Conservation (phyloP, 129 eudicot genomes). For the sunflower (Helianthus annuus) region DNA sequence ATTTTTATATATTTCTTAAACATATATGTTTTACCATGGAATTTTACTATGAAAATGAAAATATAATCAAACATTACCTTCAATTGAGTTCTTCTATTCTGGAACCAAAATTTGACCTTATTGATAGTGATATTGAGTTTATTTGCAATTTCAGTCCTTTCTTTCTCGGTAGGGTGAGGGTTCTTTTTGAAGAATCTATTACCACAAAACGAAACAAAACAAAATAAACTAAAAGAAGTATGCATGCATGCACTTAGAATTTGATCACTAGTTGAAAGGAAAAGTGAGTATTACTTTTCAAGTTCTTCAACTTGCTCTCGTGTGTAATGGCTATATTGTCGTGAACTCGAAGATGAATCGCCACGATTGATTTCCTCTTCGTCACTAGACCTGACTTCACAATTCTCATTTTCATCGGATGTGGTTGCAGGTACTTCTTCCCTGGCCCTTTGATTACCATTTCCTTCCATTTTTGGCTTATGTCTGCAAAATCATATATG, state of each 20-base stretch:
- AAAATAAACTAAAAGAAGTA: not conserved
- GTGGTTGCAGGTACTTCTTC: not conserved
- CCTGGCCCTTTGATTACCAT: not conserved
- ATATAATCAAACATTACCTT: conserved; percentile 41
- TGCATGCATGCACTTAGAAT: not conserved
- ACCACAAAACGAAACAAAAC: not conserved
- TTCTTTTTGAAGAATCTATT: conserved; percentile 56
- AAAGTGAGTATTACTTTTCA: not conserved
- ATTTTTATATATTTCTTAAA: too few relatives aligned
- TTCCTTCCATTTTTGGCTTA: conserved; percentile 6
- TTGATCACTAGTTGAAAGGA: not conserved
- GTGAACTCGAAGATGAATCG: conserved; percentile 7
- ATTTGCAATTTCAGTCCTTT: conserved; percentile 54
- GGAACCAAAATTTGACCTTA: conserved; percentile 84
- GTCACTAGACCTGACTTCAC: not conserved
- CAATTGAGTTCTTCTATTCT: conserved; percentile 72
- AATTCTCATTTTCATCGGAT: not conserved
- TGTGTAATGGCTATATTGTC: conserved; percentile 12
- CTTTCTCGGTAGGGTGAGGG: conserved; percentile 64
- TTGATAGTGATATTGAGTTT: conserved; percentile 45
- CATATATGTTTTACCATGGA: too few relatives aligned
- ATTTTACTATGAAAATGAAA: not conserved
- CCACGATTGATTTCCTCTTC: not conserved
- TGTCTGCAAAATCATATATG: conserved; percentile 4
- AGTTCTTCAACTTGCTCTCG: conserved; percentile 11